Percentiles rank a stretch among this genome's conserved stretches.
These are phyloP conservation scores for Cytospora paraplurivora DNA, from an alignment of 2,329 filamentous ascomycete genomes.

Conservation along the genomic window DNA sequence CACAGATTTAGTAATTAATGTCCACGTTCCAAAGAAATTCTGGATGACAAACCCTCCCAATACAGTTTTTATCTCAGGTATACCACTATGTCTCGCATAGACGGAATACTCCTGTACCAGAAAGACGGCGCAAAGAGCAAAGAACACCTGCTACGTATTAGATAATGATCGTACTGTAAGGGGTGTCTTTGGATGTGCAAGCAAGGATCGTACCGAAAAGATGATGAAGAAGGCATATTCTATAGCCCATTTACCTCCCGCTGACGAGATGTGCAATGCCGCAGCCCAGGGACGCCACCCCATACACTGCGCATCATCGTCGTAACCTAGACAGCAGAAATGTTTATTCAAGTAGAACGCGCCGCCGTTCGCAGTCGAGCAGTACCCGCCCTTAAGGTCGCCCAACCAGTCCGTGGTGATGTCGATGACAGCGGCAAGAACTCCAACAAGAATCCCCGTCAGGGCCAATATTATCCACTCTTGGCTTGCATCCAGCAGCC, in stretches of 20 bases:
- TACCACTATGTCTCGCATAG: constrained; percentile 92
- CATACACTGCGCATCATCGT: constrained; percentile 76
- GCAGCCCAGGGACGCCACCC: constrained; percentile 88
- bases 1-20: constrained; percentile 83
- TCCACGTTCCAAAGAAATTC: constrained; percentile 85
- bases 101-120: constrained; percentile 82
- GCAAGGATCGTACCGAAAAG: constrained; percentile 67
- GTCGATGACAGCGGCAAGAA: constrained; percentile 86
- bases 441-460: constrained; percentile 81
- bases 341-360: constrained; percentile 87
- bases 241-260: constrained; percentile 74
- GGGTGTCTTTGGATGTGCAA: neutral
- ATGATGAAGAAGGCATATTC: constrained; percentile 85
- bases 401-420: constrained; percentile 91
- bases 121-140: constrained; percentile 75
- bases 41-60: constrained; percentile 91
- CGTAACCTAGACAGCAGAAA: constrained; percentile 93
- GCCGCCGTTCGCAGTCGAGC: constrained; percentile 76
- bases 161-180: neutral
- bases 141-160: constrained; percentile 60
- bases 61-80: constrained; percentile 96
- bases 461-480: constrained; percentile 88
- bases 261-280: constrained; percentile 67
- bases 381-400: constrained; percentile 89
- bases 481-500: constrained; percentile 81